phyloP scores from a whole-genome alignment of 352 stramenopile genomes.

The Phytophthora brassicae region DNA sequence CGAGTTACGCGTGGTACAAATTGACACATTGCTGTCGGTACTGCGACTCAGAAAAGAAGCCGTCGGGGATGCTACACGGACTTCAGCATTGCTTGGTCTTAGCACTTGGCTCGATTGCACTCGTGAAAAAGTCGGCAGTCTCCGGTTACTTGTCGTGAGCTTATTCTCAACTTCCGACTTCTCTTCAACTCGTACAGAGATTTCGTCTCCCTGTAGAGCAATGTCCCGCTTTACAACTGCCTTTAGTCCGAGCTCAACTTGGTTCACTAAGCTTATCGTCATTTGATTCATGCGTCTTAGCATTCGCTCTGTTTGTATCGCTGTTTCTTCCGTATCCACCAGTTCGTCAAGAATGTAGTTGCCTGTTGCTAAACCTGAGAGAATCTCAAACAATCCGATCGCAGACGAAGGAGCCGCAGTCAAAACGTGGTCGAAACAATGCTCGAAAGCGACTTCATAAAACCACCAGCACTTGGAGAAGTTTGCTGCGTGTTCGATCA shows the following conservation, averaged over 20 bases:
- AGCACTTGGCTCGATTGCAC: conserved; percentile 19
- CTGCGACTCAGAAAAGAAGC: conserved; percentile 12
- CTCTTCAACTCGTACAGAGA: background rate
- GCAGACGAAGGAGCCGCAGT: conserved; percentile 3
- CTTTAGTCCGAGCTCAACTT: conserved; percentile 37
- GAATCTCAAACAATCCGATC: conserved; percentile 32
- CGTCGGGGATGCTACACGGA: conserved; percentile 28
- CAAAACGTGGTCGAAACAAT: conserved; percentile 25
- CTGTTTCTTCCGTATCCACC: conserved; percentile 33
- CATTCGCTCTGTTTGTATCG: conserved; percentile 20
- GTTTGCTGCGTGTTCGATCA: conserved; percentile 35
- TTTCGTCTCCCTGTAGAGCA: conserved; percentile 18
- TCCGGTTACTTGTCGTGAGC: conserved; percentile 13
- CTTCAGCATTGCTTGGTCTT: conserved; percentile 21
- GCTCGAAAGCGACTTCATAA: conserved; percentile 31
- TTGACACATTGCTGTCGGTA: background rate
- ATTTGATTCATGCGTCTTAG: conserved; percentile 29
- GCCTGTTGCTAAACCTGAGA: conserved; percentile 30
- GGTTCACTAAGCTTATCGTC: conserved; percentile 22
- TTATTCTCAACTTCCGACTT: conserved; percentile 15
- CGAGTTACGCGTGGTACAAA: background rate
- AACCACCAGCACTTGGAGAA: conserved; percentile 67
- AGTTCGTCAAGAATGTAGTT: conserved; percentile 40
- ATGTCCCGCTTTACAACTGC: conserved; percentile 19
- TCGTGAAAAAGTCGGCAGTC: conserved; percentile 23